Percentiles rank a stretch among this genome's conserved stretches.
phyloP scores from a whole-genome alignment of 2,329 filamentous ascomycete species.

The Ophiostoma novo-ulmi region DNA sequence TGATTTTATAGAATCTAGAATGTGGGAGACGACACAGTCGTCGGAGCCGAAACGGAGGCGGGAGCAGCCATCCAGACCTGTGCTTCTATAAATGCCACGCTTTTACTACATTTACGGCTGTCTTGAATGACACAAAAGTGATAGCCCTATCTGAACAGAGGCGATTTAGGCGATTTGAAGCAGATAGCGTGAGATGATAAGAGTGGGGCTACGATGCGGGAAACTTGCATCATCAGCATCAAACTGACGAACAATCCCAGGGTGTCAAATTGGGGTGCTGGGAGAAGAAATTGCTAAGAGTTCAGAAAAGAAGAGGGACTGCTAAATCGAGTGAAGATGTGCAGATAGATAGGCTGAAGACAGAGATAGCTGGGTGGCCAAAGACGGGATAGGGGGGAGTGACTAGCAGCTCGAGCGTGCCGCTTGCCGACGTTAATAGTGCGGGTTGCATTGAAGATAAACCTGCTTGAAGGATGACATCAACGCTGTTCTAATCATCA shows the following conservation, averaged over 20 bases:
- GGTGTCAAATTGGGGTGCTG: not conserved
- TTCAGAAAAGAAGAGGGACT: not conserved
- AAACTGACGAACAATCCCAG: not conserved
- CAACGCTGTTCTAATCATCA: not conserved
- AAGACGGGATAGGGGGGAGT: not conserved
- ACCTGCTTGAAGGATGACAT: slow-evolving; percentile 2
- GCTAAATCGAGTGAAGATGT: not conserved
- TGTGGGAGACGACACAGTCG: not conserved
- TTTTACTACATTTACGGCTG: not conserved
- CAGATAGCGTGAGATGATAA: not conserved
- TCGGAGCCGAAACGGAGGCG: not conserved
- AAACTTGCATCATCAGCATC: not conserved
- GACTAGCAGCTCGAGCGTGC: not conserved
- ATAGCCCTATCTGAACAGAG: not conserved
- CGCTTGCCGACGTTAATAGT: not conserved
- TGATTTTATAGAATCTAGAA: not conserved
- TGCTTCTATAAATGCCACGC: not conserved
- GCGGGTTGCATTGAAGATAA: not conserved
- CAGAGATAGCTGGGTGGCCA: not conserved
- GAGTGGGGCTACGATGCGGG: not conserved
- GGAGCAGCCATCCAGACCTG: not conserved
- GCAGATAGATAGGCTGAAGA: not conserved
- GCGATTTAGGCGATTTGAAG: not conserved
- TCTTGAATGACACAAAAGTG: not conserved
- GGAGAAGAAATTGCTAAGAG: not conserved